Conservation (phyloP, 495 filamentous ascomycete species). For the Aspergillus haitiensis region DNA sequence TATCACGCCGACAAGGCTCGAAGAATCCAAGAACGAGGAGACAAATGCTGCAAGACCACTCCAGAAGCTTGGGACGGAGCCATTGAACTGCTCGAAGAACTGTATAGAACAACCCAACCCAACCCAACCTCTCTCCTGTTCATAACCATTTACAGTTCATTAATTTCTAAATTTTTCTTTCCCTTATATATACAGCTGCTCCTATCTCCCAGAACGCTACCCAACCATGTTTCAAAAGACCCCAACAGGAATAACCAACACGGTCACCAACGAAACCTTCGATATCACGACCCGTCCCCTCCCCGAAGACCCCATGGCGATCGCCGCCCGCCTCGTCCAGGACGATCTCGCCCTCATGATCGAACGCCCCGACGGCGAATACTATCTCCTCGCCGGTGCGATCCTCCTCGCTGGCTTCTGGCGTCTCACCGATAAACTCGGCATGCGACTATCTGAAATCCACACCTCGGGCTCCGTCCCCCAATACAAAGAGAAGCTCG, state of each 20-base stretch:
- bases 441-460: constrained; percentile 80
- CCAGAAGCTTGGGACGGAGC: constrained; percentile 76
- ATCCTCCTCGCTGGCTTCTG: constrained; percentile 85
- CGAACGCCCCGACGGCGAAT: constrained; percentile 74
- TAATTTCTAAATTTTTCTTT: not conserved
- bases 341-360: constrained; percentile 90
- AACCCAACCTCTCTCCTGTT: not conserved
- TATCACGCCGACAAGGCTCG: constrained; percentile 74
- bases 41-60: constrained; percentile 68
- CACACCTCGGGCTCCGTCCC: constrained; percentile 83
- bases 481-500: constrained; percentile 70
- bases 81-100: constrained; percentile 76
- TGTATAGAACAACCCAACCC: constrained; percentile 41
- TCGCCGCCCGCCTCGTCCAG: constrained; percentile 70
- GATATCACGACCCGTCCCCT: constrained; percentile 66
- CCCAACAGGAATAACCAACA: constrained; percentile 66
- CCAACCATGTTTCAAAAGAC: constrained; percentile 70
- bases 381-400: constrained; percentile 79
- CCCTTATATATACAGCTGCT: constrained; percentile 36
- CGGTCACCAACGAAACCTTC: constrained; percentile 71
- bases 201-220: constrained; percentile 80
- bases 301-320: constrained; percentile 80
- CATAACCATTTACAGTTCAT: not conserved
- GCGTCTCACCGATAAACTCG: constrained; percentile 81
- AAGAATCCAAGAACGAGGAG: constrained; percentile 69